Conservation (phyloP, 495 filamentous ascomycete species). For the Neurospora sp. region DNA sequence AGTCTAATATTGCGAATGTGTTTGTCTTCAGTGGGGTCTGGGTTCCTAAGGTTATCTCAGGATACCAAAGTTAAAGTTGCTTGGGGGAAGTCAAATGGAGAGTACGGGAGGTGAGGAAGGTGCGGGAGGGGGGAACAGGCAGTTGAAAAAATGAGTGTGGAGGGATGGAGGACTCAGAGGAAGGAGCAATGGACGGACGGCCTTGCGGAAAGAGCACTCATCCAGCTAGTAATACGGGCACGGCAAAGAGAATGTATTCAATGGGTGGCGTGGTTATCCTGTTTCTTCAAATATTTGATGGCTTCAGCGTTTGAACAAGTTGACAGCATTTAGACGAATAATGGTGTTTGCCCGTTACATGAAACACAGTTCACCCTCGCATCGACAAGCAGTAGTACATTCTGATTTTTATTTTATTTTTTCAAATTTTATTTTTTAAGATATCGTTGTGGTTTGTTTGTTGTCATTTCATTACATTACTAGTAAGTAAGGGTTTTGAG, state of each 20-base stretch:
- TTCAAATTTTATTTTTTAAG: background rate
- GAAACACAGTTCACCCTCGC: background rate
- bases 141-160: too few species aligned
- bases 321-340: background rate
- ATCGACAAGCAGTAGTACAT: background rate
- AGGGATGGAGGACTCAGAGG: too few species aligned
- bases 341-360: background rate
- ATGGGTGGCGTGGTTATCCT: background rate
- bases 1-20: background rate
- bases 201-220: background rate
- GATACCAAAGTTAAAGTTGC: background rate
- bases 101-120: background rate
- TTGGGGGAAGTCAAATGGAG: background rate
- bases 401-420: background rate
- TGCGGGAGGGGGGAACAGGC: too few species aligned
- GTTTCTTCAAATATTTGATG: background rate
- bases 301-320: background rate
- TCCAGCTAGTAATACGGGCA: background rate
- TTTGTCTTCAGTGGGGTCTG: too few species aligned
- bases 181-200: background rate
- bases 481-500: background rate
- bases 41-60: background rate
- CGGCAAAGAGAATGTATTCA: background rate
- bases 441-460: background rate
- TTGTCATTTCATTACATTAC: background rate